A percentile compares a stretch with the other conserved stretches of the same genome.
Evolutionary conservation across 1,284 basidiomycete genomes (phyloP).

Genomic region (Trametes pubescens): DNA sequence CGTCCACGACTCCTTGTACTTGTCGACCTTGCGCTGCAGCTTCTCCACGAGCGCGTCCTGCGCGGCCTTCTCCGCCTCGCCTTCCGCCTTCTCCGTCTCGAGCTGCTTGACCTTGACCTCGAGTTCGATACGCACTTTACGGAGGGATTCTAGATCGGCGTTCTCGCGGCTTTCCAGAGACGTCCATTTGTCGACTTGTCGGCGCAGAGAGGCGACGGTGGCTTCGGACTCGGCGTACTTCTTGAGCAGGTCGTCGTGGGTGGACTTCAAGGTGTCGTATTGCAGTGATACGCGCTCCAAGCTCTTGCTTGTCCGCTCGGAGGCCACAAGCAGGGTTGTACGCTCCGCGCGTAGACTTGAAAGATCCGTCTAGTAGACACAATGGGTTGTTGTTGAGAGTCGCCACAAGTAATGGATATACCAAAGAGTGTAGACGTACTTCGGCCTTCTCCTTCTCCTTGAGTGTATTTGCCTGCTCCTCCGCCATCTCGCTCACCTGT

Average conservation of each 20-base stretch:
- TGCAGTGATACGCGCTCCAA: constrained; percentile 65
- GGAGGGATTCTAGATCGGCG: constrained; percentile 60
- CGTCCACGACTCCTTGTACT: constrained; percentile 35
- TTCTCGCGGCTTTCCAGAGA: constrained; percentile 69
- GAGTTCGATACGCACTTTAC: constrained; percentile 62
- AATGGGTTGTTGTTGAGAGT: constrained; percentile 3
- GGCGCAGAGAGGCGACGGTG: constrained; percentile 60
- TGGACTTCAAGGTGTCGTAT: constrained; percentile 62
- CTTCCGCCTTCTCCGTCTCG: constrained; percentile 49
- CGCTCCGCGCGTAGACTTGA: constrained; percentile 41
- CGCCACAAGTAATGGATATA: constrained; percentile 5
- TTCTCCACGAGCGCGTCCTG: constrained; percentile 36
- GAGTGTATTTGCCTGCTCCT: constrained; percentile 54
- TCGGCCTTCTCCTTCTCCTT: constrained; percentile 46
- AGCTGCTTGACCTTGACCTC: constrained; percentile 62
- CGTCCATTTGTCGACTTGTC: constrained; percentile 74
- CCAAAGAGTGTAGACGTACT: constrained; percentile 32
- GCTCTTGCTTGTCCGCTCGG: constrained; percentile 55
- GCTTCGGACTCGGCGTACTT: constrained; percentile 64
- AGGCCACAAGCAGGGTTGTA: constrained; percentile 54
- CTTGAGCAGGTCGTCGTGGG: constrained; percentile 60
- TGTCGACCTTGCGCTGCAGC: constrained; percentile 35
- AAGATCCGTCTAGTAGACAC: constrained; percentile 45
- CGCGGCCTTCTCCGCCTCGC: constrained; percentile 39
- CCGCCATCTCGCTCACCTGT: constrained; percentile 46